Conservation (phyloP, 768 basidiomycete species). For the Thelephora aurantiotincta region DNA sequence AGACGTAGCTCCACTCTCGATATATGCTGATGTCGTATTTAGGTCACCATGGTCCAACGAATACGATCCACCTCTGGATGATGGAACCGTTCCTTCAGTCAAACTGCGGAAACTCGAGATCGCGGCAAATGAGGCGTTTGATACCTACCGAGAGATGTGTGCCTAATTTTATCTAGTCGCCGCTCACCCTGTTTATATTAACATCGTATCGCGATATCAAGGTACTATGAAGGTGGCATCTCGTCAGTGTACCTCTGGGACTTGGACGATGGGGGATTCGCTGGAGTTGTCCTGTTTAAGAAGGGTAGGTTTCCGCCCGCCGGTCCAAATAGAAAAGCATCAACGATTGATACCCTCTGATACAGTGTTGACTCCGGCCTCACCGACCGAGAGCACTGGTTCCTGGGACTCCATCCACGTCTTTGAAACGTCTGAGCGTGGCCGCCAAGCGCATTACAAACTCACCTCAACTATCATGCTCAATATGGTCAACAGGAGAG, state of each 20-base stretch:
- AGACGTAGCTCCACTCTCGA: not conserved
- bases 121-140: slow-evolving; percentile 90
- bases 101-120: slow-evolving; percentile 87
- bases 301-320: slow-evolving; percentile 57
- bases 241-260: slow-evolving; percentile 98
- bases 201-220: slow-evolving; percentile 13
- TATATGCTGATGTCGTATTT: slow-evolving; percentile 2
- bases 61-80: slow-evolving; percentile 82
- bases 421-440: slow-evolving; percentile 87
- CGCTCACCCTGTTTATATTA: not conserved
- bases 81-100: slow-evolving; percentile 74
- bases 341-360: not conserved
- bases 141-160: slow-evolving; percentile 92
- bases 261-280: slow-evolving; percentile 89
- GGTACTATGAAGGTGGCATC: slow-evolving; percentile 97
- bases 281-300: slow-evolving; percentile 91
- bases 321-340: not conserved
- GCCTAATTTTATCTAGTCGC: not conserved
- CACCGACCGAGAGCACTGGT: slow-evolving; percentile 52
- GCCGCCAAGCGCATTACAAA: slow-evolving; percentile 90
- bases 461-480: slow-evolving; percentile 96
- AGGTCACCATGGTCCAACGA: slow-evolving; percentile 99
- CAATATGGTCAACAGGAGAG: slow-evolving; percentile 58
- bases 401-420: slow-evolving; percentile 99
- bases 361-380: slow-evolving; percentile 1